phyloP scores from a whole-genome alignment of 768 basidiomycete species.

The Pisolithus sp. region DNA sequence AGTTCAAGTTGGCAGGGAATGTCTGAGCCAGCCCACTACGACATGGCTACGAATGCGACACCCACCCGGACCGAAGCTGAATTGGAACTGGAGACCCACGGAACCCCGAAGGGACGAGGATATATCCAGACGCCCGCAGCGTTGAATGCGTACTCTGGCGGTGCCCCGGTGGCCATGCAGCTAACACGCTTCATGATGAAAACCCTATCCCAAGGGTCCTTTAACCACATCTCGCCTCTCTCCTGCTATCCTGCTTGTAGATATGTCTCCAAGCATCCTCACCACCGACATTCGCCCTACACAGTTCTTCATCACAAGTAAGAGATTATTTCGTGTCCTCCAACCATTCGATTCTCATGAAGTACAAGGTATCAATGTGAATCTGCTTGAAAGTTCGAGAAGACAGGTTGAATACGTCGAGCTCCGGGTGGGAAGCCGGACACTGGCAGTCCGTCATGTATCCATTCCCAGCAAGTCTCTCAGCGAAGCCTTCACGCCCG shows the following conservation, averaged over 20 bases:
- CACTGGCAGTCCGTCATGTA: neutral
- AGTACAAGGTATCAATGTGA: neutral
- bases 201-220: neutral
- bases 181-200: neutral
- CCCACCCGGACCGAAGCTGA: neutral
- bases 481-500: neutral
- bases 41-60: too few species aligned
- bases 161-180: neutral
- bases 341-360: neutral
- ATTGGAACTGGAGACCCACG: neutral
- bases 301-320: neutral
- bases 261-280: neutral
- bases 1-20: too few species aligned
- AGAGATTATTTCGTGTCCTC: neutral
- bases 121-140: neutral
- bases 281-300: neutral
- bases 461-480: neutral
- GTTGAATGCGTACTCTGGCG: neutral
- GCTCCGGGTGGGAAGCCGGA: neutral
- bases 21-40: too few species aligned
- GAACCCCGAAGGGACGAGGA: neutral
- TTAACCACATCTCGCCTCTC: neutral
- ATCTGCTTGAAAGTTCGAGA: neutral
- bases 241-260: neutral
- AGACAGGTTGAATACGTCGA: constrained; percentile 1